Evolutionary conservation across 495 filamentous ascomycete genomes (phyloP).

Genomic region (Sphaerosporella brunnea): DNA sequence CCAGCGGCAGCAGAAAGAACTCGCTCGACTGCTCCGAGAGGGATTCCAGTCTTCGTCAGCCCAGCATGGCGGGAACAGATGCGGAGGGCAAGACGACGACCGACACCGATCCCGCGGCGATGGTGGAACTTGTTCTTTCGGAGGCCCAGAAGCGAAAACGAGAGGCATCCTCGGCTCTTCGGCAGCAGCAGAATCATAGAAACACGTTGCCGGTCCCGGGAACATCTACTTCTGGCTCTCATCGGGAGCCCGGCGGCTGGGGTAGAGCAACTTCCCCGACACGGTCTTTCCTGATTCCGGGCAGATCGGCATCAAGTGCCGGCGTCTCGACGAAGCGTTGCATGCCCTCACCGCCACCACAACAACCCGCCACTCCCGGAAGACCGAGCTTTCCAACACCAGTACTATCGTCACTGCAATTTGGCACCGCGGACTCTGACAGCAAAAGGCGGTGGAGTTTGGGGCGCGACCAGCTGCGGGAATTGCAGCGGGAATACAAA

Average conservation of each 20-base stretch:
- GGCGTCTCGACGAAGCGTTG: conserved; percentile 2
- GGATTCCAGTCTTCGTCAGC: neutral
- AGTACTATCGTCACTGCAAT: conserved; percentile 11
- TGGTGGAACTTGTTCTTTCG: conserved; percentile 4
- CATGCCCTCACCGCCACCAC: conserved; percentile 13
- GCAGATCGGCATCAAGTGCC: neutral
- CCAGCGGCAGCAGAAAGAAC: neutral
- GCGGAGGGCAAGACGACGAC: neutral
- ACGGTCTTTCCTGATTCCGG: conserved; percentile 3
- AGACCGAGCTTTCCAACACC: conserved; percentile 3
- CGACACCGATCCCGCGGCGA: conserved; percentile 9
- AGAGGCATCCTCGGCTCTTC: neutral
- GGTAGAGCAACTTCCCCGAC: neutral
- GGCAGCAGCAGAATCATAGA: neutral
- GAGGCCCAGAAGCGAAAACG: conserved; percentile 1
- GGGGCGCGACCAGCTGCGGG: conserved; percentile 16
- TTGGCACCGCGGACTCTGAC: conserved; percentile 12
- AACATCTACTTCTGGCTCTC: neutral
- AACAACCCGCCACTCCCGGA: conserved; percentile 1
- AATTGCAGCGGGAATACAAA: conserved; percentile 18
- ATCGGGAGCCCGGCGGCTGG: neutral
- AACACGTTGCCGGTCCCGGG: neutral
- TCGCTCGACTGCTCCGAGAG: conserved; percentile 1
- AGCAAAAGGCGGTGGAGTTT: conserved; percentile 14
- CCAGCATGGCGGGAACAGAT: conserved; percentile 3